Conservation (phyloP, 768 basidiomycete species). For the Mycena metata region DNA sequence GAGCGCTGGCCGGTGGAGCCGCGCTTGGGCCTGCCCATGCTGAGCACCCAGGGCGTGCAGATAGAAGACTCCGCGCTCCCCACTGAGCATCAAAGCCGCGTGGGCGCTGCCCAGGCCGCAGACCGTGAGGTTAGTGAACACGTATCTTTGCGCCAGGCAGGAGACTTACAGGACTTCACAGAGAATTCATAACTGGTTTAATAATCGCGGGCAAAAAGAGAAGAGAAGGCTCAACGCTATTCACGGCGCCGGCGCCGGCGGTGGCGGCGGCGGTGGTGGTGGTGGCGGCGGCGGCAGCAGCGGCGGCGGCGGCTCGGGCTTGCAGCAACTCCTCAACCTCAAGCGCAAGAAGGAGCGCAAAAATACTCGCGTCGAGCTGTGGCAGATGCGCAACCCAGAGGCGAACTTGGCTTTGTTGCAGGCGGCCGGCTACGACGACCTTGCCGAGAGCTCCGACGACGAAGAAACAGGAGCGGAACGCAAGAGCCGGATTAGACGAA, state of each 20-base stretch:
- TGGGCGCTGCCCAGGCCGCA: not conserved
- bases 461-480: not conserved
- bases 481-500: not conserved
- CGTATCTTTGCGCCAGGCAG: too few species aligned
- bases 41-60: not conserved
- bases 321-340: not conserved
- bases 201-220: not conserved
- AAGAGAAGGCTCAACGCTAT: not conserved
- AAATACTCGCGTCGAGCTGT: not conserved
- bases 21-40: not conserved
- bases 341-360: not conserved
- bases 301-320: not conserved
- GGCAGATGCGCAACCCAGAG: not conserved
- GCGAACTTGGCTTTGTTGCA: not conserved
- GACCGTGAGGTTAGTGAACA: not conserved
- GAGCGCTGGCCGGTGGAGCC: too few species aligned
- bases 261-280: too few species aligned
- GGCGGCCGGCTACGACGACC: not conserved
- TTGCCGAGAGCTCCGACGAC: not conserved
- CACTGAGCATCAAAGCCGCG: not conserved
- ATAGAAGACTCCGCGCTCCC: not conserved
- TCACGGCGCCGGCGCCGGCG: too few species aligned
- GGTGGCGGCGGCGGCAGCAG: not conserved
- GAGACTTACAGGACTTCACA: not conserved
- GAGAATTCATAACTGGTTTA: constrained; percentile 9